Evolutionary conservation across 2,329 filamentous ascomycete species (phyloP).

Genomic region (Akanthomyces dipterigenus): DNA sequence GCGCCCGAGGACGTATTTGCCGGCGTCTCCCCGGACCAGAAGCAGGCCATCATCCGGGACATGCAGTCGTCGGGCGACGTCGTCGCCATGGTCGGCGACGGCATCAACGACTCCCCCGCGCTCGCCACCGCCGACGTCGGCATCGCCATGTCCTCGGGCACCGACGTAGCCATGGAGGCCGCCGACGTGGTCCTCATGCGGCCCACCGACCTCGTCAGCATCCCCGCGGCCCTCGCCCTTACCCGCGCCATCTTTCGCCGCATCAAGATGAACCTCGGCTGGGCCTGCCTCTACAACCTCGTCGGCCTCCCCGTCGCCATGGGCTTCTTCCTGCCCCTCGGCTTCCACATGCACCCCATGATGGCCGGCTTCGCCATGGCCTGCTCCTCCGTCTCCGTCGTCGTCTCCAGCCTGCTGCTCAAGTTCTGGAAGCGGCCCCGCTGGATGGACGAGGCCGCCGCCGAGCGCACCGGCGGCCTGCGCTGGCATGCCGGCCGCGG

Average conservation of each 20-base stretch:
- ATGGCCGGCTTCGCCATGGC: constrained; percentile 94
- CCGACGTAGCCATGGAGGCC: constrained; percentile 96
- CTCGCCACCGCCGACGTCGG: constrained; percentile 88
- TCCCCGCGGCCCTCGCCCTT: constrained; percentile 80
- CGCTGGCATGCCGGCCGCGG: constrained; percentile 37
- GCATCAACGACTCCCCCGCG: constrained; percentile 96
- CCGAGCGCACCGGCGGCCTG: constrained; percentile 48
- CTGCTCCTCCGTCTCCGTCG: constrained; percentile 81
- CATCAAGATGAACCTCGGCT: constrained; percentile 88
- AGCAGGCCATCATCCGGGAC: constrained; percentile 74
- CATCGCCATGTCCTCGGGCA: constrained; percentile 86
- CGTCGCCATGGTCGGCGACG: constrained; percentile 96
- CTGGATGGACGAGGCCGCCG: constrained; percentile 73
- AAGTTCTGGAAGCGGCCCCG: constrained; percentile 78
- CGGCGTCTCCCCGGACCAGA: constrained; percentile 84
- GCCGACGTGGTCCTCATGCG: constrained; percentile 95
- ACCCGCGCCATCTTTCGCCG: constrained; percentile 79
- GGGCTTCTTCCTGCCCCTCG: constrained; percentile 89
- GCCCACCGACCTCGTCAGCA: constrained; percentile 82
- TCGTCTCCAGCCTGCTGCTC: constrained; percentile 73
- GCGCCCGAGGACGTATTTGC: constrained; percentile 68
- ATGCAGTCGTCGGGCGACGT: constrained; percentile 69
- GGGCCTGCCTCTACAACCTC: constrained; percentile 90
- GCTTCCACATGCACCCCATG: constrained; percentile 84
- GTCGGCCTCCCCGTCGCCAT: constrained; percentile 92